phyloP scores from a whole-genome alignment of 805 yeast species.

The Lipomyces kockii region DNA sequence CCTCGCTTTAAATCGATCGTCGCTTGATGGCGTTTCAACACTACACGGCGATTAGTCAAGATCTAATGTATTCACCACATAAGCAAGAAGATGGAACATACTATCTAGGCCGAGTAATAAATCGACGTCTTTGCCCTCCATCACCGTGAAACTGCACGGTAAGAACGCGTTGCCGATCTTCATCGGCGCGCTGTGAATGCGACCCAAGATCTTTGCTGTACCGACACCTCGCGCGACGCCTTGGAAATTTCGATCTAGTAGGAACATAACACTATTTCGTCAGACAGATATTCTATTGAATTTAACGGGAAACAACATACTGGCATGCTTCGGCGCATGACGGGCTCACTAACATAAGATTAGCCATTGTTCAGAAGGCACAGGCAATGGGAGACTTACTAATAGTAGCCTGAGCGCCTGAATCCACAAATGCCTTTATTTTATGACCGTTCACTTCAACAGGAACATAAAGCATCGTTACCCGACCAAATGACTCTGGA shows the following conservation, averaged over 20 bases:
- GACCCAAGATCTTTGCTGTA: slow-evolving; percentile 72
- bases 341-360: slow-evolving; percentile 57
- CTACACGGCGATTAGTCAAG: slow-evolving; percentile 6
- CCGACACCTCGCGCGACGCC: slow-evolving; percentile 96
- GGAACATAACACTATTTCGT: slow-evolving; percentile 52
- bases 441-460: slow-evolving; percentile 78
- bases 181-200: slow-evolving; percentile 86
- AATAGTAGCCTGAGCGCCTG: slow-evolving; percentile 93
- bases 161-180: slow-evolving; percentile 68
- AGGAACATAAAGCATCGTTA: slow-evolving; percentile 81
- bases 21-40: slow-evolving; percentile 89
- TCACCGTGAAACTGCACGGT: slow-evolving; percentile 70
- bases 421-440: slow-evolving; percentile 91
- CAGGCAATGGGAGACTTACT: slow-evolving; percentile 17
- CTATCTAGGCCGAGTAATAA: slow-evolving; percentile 81
- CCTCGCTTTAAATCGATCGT: slow-evolving; percentile 72
- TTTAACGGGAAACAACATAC: slow-evolving; percentile 17
- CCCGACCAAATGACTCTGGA: slow-evolving; percentile 84
- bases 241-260: slow-evolving; percentile 76
- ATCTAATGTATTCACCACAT: not conserved
- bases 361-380: not conserved
- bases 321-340: slow-evolving; percentile 74
- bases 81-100: slow-evolving; percentile 6
- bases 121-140: slow-evolving; percentile 63
- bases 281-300: not conserved